Evolutionary conservation across 2,329 filamentous ascomycete species (phyloP).

Genomic region (Scedosporium apiospermum): DNA sequence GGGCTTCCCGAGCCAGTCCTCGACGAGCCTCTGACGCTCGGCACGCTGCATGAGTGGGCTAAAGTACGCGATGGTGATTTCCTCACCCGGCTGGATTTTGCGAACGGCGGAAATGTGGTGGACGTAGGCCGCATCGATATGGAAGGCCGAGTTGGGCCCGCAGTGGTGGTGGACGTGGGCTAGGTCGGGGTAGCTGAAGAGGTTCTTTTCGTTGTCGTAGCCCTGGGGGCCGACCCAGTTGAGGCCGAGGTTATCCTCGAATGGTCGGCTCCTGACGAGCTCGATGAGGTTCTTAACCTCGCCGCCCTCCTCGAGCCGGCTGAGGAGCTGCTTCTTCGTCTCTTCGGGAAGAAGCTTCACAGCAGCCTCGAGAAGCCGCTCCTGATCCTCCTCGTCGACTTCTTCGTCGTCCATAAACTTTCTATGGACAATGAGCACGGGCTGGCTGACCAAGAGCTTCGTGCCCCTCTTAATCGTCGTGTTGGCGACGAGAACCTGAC

Average conservation of each 20-base stretch:
- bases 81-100: constrained; percentile 29
- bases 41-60: constrained; percentile 17
- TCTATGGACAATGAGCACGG: constrained; percentile 1
- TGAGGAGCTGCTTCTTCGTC: constrained; percentile 3
- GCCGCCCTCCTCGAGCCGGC: neutral
- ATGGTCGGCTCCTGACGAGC: neutral
- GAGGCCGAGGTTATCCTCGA: constrained; percentile 3
- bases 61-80: constrained; percentile 33
- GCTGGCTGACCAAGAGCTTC: neutral
- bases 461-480: constrained; percentile 13
- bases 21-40: constrained; percentile 19
- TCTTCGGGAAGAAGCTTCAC: constrained; percentile 3
- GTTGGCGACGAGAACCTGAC: constrained; percentile 16
- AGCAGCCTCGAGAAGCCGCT: neutral
- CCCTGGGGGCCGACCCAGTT: neutral
- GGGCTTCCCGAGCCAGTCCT: constrained; percentile 26
- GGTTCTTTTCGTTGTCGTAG: constrained; percentile 4
- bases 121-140: constrained; percentile 27
- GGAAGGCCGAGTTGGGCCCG: constrained; percentile 33
- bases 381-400: constrained; percentile 3
- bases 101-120: constrained; percentile 29
- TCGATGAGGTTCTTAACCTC: constrained; percentile 4
- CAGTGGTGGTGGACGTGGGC: constrained; percentile 25
- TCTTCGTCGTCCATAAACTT: constrained; percentile 5
- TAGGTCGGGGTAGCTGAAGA: constrained; percentile 1